Evolutionary conservation across 108 stramenopile genomes (phyloP).

Genomic region (Aurantiochytrium sp.): DNA sequence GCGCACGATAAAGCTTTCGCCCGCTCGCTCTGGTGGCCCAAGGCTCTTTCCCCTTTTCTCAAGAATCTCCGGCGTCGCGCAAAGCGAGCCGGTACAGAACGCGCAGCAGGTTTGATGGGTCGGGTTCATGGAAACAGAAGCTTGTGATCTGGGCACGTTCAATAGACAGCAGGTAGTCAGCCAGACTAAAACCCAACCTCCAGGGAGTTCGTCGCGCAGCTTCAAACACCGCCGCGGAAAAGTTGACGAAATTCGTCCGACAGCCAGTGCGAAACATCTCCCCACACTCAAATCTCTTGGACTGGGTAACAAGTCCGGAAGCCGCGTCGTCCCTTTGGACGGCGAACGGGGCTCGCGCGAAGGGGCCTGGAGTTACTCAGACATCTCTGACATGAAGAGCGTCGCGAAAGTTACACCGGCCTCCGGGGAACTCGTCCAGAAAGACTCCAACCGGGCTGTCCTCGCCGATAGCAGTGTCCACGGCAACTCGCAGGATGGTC

Average conservation of each 20-base stretch:
- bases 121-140: slow-evolving; percentile 4
- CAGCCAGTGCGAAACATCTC: not conserved
- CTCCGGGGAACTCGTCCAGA: not conserved
- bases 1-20: no score
- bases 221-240: not conserved
- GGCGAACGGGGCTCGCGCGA: not conserved
- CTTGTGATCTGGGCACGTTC: not conserved
- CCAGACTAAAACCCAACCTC: not conserved
- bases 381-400: not conserved
- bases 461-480: not conserved
- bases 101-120: not conserved
- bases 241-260: not conserved
- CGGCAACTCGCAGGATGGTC: not conserved
- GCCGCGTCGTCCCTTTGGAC: not conserved
- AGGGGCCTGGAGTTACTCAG: not conserved
- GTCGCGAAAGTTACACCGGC: not conserved
- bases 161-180: not conserved
- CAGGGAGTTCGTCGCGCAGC: not conserved
- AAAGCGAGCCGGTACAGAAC: not conserved
- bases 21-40: no score
- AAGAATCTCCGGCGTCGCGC: not conserved
- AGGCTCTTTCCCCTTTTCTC: no score
- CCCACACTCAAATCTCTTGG: not conserved
- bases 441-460: not conserved
- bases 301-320: not conserved